Conservation (phyloP, 495 filamentous ascomycete genomes). For the Clavariopsis aquatica region DNA sequence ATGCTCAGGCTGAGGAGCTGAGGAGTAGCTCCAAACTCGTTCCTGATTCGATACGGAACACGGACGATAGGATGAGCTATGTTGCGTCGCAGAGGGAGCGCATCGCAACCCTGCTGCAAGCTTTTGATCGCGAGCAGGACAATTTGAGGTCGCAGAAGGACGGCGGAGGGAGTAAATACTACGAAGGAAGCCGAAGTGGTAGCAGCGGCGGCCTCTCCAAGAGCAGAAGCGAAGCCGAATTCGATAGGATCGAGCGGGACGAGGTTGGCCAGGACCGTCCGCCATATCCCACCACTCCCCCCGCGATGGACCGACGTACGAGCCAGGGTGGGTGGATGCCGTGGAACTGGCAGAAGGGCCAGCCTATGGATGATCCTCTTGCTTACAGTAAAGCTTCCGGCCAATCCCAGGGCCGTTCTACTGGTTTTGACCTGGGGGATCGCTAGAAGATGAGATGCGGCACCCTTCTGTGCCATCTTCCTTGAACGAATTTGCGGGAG, state of each 20-base stretch:
- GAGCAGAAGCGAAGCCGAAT: conserved; percentile 75
- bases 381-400: conserved; percentile 27
- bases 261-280: conserved; percentile 49
- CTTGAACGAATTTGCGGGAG: conserved; percentile 4
- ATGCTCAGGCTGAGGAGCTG: conserved; percentile 55
- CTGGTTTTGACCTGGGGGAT: conserved; percentile 31
- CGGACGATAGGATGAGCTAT: conserved; percentile 66
- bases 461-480: neutral
- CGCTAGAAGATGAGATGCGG: conserved; percentile 1
- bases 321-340: conserved; percentile 58
- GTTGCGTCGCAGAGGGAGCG: conserved; percentile 72
- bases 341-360: conserved; percentile 55
- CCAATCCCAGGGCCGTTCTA: conserved; percentile 15
- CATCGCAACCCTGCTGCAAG: conserved; percentile 67
- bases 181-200: conserved; percentile 32
- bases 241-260: conserved; percentile 78
- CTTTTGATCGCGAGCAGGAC: conserved; percentile 71
- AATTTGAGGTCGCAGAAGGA: conserved; percentile 43
- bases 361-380: conserved; percentile 24
- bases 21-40: conserved; percentile 64
- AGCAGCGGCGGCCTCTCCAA: conserved; percentile 59
- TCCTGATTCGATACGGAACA: conserved; percentile 61
- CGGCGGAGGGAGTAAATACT: conserved; percentile 30
- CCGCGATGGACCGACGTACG: conserved; percentile 48
- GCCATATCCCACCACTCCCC: conserved; percentile 35